These are phyloP conservation scores for Calonectria naviculata DNA, from an alignment of 2,329 filamentous ascomycete species.

Conservation along the genomic window DNA sequence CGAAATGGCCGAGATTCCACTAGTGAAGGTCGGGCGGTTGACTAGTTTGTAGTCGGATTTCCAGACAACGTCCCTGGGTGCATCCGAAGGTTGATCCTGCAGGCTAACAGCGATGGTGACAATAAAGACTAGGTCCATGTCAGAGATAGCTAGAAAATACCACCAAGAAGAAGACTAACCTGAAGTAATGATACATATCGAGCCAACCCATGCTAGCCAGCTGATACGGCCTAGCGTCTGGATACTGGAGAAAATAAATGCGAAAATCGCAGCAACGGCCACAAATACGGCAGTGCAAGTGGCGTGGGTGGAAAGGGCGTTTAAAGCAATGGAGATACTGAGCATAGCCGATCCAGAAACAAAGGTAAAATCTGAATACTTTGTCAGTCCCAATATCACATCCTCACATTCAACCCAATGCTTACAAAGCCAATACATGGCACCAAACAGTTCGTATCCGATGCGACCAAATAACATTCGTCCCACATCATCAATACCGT, in stretches of 20 bases:
- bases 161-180: conserved; percentile 11
- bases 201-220: conserved; percentile 43
- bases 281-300: conserved; percentile 51
- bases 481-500: conserved; percentile 63
- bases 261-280: conserved; percentile 41
- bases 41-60: conserved; percentile 42
- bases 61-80: conserved; percentile 36
- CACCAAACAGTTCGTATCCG: conserved; percentile 54
- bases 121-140: conserved; percentile 23
- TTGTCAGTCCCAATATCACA: neutral
- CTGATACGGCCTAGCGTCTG: conserved; percentile 41
- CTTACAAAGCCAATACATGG: conserved; percentile 43
- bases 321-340: conserved; percentile 49
- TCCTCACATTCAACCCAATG: no score
- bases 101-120: conserved; percentile 42
- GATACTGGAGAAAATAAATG: conserved; percentile 42
- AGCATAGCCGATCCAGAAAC: conserved; percentile 46
- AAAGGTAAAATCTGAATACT: neutral
- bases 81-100: conserved; percentile 42
- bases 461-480: conserved; percentile 56
- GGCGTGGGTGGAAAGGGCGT: conserved; percentile 48
- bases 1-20: conserved; percentile 42
- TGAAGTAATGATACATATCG: conserved; percentile 30
- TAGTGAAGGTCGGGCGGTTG: conserved; percentile 41
- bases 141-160: neutral